A percentile compares a stretch with the other conserved stretches of the same genome.
Evolutionary conservation across 2,329 filamentous ascomycete species (phyloP).

Genomic region (Fusarium sulawesiense): DNA sequence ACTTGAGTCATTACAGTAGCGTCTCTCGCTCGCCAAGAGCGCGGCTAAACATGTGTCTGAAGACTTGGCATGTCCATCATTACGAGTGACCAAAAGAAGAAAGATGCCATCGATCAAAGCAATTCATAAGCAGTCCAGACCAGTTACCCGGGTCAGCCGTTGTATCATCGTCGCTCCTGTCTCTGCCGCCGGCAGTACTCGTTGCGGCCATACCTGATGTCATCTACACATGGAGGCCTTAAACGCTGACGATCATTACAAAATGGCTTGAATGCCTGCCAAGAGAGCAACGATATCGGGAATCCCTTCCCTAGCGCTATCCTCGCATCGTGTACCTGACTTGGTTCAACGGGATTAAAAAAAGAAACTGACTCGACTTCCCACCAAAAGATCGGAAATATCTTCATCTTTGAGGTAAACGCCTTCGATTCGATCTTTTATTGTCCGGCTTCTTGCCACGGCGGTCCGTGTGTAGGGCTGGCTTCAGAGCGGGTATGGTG

Average conservation of each 20-base stretch:
- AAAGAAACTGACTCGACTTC: not conserved
- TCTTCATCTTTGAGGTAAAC: not conserved
- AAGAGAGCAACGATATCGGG: not conserved
- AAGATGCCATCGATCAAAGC: not conserved
- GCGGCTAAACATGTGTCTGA: not conserved
- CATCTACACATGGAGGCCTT: not conserved
- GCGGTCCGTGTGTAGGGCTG: not conserved
- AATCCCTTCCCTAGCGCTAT: not conserved
- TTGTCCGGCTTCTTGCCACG: not conserved
- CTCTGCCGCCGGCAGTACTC: not conserved
- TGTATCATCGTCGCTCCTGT: not conserved
- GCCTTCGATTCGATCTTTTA: not conserved
- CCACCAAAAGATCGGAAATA: too few species aligned
- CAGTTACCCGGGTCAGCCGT: not conserved
- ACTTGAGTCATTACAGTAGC: not conserved
- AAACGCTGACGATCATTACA: not conserved
- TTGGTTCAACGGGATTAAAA: fast-evolving
- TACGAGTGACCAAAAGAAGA: not conserved
- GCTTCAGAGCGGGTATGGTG: not conserved
- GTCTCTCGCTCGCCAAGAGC: not conserved
- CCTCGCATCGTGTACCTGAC: not conserved
- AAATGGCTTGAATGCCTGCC: not conserved
- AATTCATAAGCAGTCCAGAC: not conserved
- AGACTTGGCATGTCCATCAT: not conserved
- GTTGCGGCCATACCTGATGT: not conserved